These are phyloP conservation scores for Exophiala sp. DNA, from an alignment of 2,329 filamentous ascomycete species.

Conservation along the genomic window DNA sequence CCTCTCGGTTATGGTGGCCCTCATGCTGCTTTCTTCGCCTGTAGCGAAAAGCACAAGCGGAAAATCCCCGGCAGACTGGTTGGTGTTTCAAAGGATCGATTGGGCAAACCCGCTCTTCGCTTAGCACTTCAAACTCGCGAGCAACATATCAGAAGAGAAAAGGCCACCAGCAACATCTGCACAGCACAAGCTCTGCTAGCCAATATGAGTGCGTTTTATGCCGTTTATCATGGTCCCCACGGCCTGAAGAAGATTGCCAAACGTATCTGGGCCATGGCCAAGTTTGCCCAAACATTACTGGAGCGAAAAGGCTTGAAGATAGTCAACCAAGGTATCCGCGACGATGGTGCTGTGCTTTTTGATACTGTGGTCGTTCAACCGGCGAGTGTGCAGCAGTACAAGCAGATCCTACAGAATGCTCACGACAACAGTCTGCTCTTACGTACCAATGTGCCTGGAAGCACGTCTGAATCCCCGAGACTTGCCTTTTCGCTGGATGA, in stretches of 20 bases:
- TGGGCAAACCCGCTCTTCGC: slow-evolving; percentile 73
- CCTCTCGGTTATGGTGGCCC: slow-evolving; percentile 88
- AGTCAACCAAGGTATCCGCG: slow-evolving; percentile 51
- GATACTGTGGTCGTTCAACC: slow-evolving; percentile 66
- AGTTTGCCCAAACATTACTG: slow-evolving; percentile 61
- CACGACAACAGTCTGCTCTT: slow-evolving; percentile 43
- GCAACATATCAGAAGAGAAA: slow-evolving; percentile 92
- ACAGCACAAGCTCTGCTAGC: slow-evolving; percentile 89
- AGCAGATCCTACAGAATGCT: slow-evolving; percentile 49
- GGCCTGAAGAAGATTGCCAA: slow-evolving; percentile 80
- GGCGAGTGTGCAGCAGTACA: slow-evolving; percentile 43
- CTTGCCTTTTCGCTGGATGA: slow-evolving; percentile 76
- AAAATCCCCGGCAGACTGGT: slow-evolving; percentile 89
- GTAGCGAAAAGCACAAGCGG: slow-evolving; percentile 83
- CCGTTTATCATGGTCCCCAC: slow-evolving; percentile 82
- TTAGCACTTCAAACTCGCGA: slow-evolving; percentile 87
- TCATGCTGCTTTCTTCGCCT: slow-evolving; percentile 95
- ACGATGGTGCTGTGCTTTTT: slow-evolving; percentile 59
- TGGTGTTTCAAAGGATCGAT: slow-evolving; percentile 83
- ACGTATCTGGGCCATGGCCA: slow-evolving; percentile 64
- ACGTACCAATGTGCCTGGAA: slow-evolving; percentile 47
- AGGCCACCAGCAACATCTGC: slow-evolving; percentile 96
- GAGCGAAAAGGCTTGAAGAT: slow-evolving; percentile 59
- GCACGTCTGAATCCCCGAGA: slow-evolving; percentile 28
- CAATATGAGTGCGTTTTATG: slow-evolving; percentile 94